A percentile compares a stretch with the other conserved stretches of the same genome.
These are phyloP conservation scores for Stachybotrys chartarum DNA, from an alignment of 2,329 filamentous ascomycete genomes.

Conservation along the genomic window DNA sequence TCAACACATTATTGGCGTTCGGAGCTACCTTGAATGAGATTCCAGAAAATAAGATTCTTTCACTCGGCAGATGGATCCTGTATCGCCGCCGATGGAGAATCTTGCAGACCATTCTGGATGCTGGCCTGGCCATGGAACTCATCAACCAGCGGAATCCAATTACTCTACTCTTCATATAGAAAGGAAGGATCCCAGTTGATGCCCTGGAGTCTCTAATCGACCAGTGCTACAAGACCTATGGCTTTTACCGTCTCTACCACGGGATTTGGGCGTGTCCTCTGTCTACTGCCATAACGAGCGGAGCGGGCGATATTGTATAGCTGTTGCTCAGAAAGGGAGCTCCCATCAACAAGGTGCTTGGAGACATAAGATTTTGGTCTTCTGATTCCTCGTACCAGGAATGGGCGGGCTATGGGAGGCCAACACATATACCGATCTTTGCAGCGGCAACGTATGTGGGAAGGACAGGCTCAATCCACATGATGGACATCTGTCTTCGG, in stretches of 20 bases:
- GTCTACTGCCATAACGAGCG: background rate
- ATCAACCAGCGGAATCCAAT: background rate
- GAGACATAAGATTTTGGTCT: no score
- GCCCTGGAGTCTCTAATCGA: background rate
- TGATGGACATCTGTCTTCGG: background rate
- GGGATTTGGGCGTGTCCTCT: background rate
- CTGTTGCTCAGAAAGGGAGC: background rate
- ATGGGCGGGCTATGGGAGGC: background rate
- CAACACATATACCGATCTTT: slow-evolving; percentile 1
- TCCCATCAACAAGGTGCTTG: background rate
- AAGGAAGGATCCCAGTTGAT: background rate
- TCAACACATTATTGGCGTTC: background rate
- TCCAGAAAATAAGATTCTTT: background rate
- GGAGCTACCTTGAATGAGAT: background rate
- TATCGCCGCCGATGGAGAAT: background rate
- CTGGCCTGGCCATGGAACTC: background rate
- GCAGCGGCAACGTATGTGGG: slow-evolving; percentile 1
- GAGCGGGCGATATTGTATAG: background rate
- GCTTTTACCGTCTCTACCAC: background rate
- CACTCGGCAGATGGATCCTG: background rate
- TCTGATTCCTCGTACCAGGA: background rate
- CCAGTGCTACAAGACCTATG: background rate
- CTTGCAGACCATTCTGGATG: background rate
- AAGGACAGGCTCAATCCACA: background rate
- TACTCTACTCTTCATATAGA: background rate